Evolutionary conservation across 2,329 filamentous ascomycete genomes (phyloP).

Genomic region (Colletotrichum sp.): DNA sequence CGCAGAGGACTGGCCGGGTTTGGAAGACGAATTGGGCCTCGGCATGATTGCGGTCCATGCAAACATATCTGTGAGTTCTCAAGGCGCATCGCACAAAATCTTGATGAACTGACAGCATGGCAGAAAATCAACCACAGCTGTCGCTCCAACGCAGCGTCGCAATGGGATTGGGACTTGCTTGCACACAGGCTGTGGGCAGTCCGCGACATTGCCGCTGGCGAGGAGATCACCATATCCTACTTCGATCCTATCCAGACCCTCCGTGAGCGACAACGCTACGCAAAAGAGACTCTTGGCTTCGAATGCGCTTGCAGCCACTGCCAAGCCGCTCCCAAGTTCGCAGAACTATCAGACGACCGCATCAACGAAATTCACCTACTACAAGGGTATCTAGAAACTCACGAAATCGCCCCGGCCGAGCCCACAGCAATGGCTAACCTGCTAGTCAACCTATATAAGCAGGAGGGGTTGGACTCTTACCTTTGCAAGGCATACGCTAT

Average conservation of each 20-base stretch:
- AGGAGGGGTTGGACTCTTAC: not conserved
- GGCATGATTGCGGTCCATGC: not conserved
- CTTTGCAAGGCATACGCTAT: not conserved
- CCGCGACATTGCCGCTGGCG: not conserved
- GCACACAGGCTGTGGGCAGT: not conserved
- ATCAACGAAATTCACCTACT: not conserved
- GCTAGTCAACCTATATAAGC: not conserved
- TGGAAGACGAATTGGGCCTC: not conserved
- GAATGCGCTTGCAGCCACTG: not conserved
- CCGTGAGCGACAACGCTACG: not conserved
- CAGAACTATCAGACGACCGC: not conserved
- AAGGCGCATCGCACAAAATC: not conserved
- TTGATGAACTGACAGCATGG: not conserved
- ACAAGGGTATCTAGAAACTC: not conserved
- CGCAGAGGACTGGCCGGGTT: not conserved
- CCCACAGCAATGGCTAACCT: not conserved
- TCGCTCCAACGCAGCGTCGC: not conserved
- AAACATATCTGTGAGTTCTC: not conserved
- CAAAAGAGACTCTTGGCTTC: not conserved
- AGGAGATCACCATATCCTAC: conserved; percentile 1
- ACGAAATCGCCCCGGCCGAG: not conserved
- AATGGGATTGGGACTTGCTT: not conserved
- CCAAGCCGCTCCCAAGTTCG: not conserved
- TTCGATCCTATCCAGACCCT: not conserved
- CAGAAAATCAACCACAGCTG: conserved; percentile 2